Evolutionary conservation across 768 basidiomycete genomes (phyloP).

Genomic region (Macrolepiota dolichaula): DNA sequence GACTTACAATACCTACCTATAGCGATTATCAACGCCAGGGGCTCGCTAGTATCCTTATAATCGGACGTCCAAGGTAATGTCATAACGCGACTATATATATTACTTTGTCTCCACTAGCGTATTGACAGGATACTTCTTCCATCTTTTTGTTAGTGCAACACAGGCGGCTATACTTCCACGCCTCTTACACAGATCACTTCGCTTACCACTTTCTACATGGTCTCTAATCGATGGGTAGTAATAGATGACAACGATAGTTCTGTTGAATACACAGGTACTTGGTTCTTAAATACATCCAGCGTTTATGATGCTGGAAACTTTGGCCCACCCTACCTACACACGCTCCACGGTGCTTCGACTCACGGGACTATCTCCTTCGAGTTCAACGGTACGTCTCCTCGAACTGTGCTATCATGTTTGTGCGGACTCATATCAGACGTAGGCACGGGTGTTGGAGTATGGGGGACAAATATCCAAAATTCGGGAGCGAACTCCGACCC

Average conservation of each 20-base stretch:
- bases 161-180: no score
- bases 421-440: neutral
- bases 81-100: no score
- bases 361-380: neutral
- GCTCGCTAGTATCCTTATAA: no score
- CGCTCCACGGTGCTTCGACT: constrained; percentile 1
- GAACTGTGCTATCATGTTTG: neutral
- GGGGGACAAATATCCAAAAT: constrained; percentile 16
- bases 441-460: constrained; percentile 17
- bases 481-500: neutral
- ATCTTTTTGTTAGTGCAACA: no score
- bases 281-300: constrained; percentile 17
- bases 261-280: constrained; percentile 27
- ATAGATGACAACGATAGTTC: constrained; percentile 31
- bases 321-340: constrained; percentile 3
- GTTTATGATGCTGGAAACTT: neutral
- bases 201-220: no score
- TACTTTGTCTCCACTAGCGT: no score
- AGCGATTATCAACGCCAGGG: no score
- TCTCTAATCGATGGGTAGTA: constrained; percentile 20
- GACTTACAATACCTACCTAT: no score
- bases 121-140: no score
- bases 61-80: no score
- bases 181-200: no score
- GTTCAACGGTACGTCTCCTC: constrained; percentile 2